Evolutionary conservation across 441 rosid species (phyloP), one percentile per base, ranked within the genome.

Genomic region (Cnidoscolus chayamansa): DNA sequence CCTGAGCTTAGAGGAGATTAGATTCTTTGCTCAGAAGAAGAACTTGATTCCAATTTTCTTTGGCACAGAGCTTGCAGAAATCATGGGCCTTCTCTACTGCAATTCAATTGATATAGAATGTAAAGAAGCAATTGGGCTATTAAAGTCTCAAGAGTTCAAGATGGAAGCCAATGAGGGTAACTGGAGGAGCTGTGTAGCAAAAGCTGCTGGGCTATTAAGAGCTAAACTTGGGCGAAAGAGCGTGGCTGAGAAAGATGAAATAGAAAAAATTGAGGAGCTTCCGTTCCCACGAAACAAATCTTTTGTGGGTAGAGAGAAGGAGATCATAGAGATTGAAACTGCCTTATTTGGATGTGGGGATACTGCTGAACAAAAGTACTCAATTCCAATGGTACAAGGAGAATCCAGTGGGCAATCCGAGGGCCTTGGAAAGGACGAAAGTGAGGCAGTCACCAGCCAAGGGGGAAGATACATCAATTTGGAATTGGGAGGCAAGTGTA

Each of bases 11-110:
- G 93, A 93, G 86, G 97, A 93, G 77, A 88, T 93, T 62, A 85
- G 89, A 73, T 91, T 93, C 84, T 91, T 94, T 55, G 85, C 94
- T 74, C 97, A 92, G 65, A 94, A 94, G 88, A 94, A 86, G 89
- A 94, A 91, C 75, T 62, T 94, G 89, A 81, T 90, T 50, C 97
- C 96, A 0, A 78, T 94, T 55, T 94, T 91, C 80, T 92, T 88
- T 56, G 90, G 89, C 72, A 81, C 88, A 1, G 92, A 84, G 8
- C 89, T 89, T 57, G 76, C 86, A 45, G 91, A 90, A 78, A 78
- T 90, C 51, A 76, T 65, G 77, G 81, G 85, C 60, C 84, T 86
- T 74, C 86, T 86, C 61, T 84, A 84, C 84, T 79, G 91, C 79
- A 88, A 82, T 70, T 84, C 93, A 45, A 79, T 88, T 6, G 91